Percentiles rank a stretch among this genome's conserved stretches.
Evolutionary conservation across 2,329 filamentous ascomycete genomes (phyloP).

Genomic region (Zymoseptoria crescenta): DNA sequence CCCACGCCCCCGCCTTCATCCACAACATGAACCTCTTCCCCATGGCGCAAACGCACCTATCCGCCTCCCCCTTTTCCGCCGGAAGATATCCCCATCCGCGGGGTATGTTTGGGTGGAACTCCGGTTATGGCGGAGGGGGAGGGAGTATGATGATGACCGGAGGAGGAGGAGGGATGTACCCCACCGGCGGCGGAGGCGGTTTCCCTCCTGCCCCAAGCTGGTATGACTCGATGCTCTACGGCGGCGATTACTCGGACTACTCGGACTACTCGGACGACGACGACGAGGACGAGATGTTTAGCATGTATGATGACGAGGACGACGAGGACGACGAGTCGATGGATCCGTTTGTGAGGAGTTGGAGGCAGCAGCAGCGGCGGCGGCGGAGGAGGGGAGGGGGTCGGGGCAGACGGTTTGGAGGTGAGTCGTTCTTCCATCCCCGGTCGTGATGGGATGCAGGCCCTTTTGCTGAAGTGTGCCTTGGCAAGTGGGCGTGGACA

Average conservation of each 20-base stretch:
- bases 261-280: too few species aligned
- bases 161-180: background rate
- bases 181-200: too few species aligned
- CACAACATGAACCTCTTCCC: slow-evolving; percentile 16
- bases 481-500: background rate
- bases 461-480: background rate
- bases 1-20: slow-evolving; percentile 8
- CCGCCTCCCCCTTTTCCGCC: slow-evolving; percentile 8
- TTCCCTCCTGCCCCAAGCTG: background rate
- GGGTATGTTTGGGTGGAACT: background rate
- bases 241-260: background rate
- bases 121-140: background rate
- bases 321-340: background rate
- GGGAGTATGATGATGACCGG: background rate
- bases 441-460: background rate
- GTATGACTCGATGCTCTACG: background rate
- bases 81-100: slow-evolving; percentile 13
- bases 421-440: background rate
- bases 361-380: background rate
- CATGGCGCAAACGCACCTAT: slow-evolving; percentile 7
- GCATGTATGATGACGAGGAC: background rate
- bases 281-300: background rate
- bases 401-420: background rate
- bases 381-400: too few species aligned
- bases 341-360: background rate